Conservation (phyloP, 129 eudicot genomes). For the Helianthus tuberosus region DNA sequence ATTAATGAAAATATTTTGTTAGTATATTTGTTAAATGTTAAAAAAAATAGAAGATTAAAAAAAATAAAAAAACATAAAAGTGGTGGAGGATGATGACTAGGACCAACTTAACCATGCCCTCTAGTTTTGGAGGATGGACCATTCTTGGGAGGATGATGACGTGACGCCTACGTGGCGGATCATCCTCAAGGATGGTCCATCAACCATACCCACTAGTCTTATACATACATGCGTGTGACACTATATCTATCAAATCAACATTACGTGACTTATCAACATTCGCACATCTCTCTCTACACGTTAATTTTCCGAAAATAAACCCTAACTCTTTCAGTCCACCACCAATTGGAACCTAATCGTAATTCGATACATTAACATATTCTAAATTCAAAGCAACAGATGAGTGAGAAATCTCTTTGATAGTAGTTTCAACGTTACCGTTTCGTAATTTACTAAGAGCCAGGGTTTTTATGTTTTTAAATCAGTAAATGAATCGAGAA, state of each 20-base stretch:
- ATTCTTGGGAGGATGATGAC: too few species aligned
- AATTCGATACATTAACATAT: constrained; percentile 43
- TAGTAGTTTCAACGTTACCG: constrained; percentile 20
- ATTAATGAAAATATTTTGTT: too few species aligned
- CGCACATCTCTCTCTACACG: constrained; percentile 44
- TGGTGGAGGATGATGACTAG: too few species aligned
- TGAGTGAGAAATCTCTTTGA: constrained; percentile 29
- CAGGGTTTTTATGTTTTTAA: constrained; percentile 46
- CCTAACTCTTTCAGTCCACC: constrained; percentile 20
- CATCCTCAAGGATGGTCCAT: too few species aligned
- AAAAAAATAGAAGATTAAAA: too few species aligned
- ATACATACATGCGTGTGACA: too few species aligned
- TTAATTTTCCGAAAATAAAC: constrained; percentile 23
- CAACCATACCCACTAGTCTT: too few species aligned
- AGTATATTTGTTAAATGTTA: too few species aligned
- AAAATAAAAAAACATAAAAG: too few species aligned
- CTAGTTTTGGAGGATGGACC: too few species aligned
- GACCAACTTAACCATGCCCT: too few species aligned
- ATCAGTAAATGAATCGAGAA: constrained; percentile 39
- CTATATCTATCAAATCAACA: constrained; percentile 43
- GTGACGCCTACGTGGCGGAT: too few species aligned
- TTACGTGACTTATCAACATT: constrained; percentile 39
- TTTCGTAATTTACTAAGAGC: constrained; percentile 31
- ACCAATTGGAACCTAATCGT: constrained; percentile 30
- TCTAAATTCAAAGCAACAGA: constrained; percentile 28